Percentiles rank a stretch among this genome's conserved stretches.
phyloP scores from a whole-genome alignment of 768 basidiomycete species.

The Ramaria sp. region DNA sequence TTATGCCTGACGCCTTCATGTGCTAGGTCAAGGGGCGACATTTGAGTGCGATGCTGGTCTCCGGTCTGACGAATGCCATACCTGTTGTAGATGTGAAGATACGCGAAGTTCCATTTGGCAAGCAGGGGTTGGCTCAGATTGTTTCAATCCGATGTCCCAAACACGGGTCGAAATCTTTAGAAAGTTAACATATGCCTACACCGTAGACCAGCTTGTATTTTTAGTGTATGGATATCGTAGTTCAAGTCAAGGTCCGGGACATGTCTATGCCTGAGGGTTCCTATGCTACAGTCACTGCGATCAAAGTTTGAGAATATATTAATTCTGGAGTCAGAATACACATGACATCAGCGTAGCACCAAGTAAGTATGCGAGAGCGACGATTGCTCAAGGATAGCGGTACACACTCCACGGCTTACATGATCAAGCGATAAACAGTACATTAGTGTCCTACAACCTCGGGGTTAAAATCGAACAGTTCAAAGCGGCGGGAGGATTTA shows the following conservation, averaged over 20 bases:
- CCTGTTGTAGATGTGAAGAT: background rate
- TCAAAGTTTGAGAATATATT: too few relatives aligned
- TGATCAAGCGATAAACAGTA: slow-evolving; percentile 5
- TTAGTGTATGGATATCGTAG: too few relatives aligned
- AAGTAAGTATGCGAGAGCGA: too few relatives aligned
- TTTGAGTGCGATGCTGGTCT: slow-evolving; percentile 60
- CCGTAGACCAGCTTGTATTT: background rate
- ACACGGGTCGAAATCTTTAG: background rate
- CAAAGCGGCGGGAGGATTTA: slow-evolving; percentile 16
- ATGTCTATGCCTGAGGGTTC: too few relatives aligned
- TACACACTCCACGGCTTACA: too few relatives aligned
- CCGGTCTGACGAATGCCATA: background rate
- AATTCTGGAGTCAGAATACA: too few relatives aligned
- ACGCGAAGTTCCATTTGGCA: background rate
- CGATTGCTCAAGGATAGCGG: too few relatives aligned
- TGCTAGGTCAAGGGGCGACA: slow-evolving; percentile 45
- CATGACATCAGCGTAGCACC: too few relatives aligned
- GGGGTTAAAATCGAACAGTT: background rate
- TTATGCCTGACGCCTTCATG: slow-evolving; percentile 2
- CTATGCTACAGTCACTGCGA: too few relatives aligned
- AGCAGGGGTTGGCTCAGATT: background rate
- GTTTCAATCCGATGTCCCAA: background rate
- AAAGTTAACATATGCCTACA: background rate
- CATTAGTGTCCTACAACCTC: slow-evolving; percentile 1
- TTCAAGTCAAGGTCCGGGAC: too few relatives aligned